Conservation (phyloP, 805 yeast species). For the Scheffersomyces spartinae region DNA sequence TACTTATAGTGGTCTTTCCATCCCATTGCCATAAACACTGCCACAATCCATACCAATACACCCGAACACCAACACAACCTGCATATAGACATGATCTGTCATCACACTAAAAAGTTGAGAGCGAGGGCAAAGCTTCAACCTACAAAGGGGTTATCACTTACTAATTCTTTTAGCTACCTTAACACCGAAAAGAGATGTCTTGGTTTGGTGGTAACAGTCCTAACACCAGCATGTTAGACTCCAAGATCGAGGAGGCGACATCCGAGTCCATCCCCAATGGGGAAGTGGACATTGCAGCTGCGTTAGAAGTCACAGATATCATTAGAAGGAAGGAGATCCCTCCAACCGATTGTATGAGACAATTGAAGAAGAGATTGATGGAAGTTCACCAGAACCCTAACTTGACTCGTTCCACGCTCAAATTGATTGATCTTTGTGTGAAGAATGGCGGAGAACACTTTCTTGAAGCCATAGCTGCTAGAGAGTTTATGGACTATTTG, state of each 20-base stretch:
- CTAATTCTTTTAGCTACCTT: too few relatives aligned
- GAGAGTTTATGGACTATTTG: constrained; percentile 78
- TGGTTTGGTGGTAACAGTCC: constrained; percentile 38
- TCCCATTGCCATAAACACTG: too few relatives aligned
- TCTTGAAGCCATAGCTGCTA: constrained; percentile 62
- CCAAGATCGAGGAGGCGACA: constrained; percentile 64
- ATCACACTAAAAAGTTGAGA: too few relatives aligned
- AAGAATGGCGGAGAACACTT: constrained; percentile 91
- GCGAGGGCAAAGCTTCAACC: too few relatives aligned
- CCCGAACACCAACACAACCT: too few relatives aligned
- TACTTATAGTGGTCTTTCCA: too few relatives aligned
- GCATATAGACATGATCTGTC: too few relatives aligned
- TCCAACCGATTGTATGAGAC: constrained; percentile 75
- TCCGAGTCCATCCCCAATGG: constrained; percentile 89
- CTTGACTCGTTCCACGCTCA: constrained; percentile 61
- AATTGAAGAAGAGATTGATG: constrained; percentile 64
- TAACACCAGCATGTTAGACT: constrained; percentile 36
- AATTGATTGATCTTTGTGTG: constrained; percentile 73
- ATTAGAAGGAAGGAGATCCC: constrained; percentile 73
- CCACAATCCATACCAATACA: too few relatives aligned
- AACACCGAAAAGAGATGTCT: too few relatives aligned
- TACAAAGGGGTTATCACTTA: too few relatives aligned
- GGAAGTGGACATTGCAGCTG: constrained; percentile 60
- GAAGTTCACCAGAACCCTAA: constrained; percentile 61
- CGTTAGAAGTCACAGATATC: constrained; percentile 78